Base-by-base conservation (phyloP, 2,329 filamentous ascomycete species). In the Fusarium nurragi region DNA sequence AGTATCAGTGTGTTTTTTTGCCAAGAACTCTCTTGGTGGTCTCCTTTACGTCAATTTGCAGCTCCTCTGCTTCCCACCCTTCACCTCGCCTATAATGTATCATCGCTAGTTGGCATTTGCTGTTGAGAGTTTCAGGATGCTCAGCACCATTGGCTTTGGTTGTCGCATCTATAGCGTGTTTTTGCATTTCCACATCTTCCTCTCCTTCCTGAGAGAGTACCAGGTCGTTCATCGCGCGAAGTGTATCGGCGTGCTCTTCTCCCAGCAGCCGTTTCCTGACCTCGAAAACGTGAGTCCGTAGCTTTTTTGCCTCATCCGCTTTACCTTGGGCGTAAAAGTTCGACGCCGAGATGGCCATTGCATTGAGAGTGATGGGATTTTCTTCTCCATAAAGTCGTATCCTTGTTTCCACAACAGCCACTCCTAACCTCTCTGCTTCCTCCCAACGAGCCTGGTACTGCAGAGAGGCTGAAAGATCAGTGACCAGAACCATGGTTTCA, bases 391-490 rank as follows among this genome's bases (percentile, higher is more conserved):
- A 9, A 5, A 37, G 4, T 18, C 34, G 25, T 8, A 43, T 44
- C 23, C 45, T 22, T 3, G 28, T 25, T 26, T 40, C 26, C 19
- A 39, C 5, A 2, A 38, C 14, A 13, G 9, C 11, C 4, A 28
- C 5, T 19, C 39, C 4, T 18, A 65, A 34, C 21, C 25, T 26
- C 44, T 62, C 65, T 6, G 70, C 67, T 21, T 73, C 60, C 5
- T 52, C 23, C 19, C 16, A 57, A 39, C 36, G 19, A 26, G 47
- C 21, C 40, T 34, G 32, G 1, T 18, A 3, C 11, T 16, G 5
- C 2, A 39, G 19, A 1, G 26, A 23, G 10, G 7, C 4, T 0
- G 63, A 60, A 1, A 69, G 63, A 28, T 68, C 57, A 3, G 28
- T 22, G 1, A n/a, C 49, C 0, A 34, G 4, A 1, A n/a, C 36